Conservation (phyloP, 148 eudicot species). For the Rhododendron ferrugineum region DNA sequence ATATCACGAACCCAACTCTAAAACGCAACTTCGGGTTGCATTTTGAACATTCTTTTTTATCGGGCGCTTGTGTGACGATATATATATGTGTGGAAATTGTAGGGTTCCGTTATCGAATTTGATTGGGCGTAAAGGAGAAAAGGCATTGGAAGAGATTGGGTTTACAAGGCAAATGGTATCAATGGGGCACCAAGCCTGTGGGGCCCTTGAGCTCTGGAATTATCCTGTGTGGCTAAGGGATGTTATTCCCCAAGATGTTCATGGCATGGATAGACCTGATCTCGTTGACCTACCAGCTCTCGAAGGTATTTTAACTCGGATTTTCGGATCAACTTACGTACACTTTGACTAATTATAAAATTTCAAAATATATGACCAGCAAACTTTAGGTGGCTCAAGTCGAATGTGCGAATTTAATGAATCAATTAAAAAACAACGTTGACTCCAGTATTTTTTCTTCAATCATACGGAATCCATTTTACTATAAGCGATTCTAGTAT, state of each 20-base stretch:
- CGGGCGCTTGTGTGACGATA: not conserved
- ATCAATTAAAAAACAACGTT: no score
- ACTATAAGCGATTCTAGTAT: not conserved
- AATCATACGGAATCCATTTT: not conserved
- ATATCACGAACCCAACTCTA: no score
- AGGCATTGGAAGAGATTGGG: slow-evolving; percentile 23
- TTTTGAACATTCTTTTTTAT: not conserved
- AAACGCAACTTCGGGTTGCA: not conserved
- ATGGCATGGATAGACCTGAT: slow-evolving; percentile 32
- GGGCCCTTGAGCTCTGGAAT: slow-evolving; percentile 42
- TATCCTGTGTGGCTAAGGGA: slow-evolving; percentile 37
- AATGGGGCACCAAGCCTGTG: slow-evolving; percentile 45
- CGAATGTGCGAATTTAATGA: not conserved
- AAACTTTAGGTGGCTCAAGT: not conserved
- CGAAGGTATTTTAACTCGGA: slow-evolving; percentile 20
- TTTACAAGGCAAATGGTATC: slow-evolving; percentile 31
- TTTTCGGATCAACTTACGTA: no score
- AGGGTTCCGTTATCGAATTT: slow-evolving; percentile 26
- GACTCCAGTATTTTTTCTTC: no score
- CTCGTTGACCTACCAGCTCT: slow-evolving; percentile 40
- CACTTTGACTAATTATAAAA: no score
- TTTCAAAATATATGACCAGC: not conserved
- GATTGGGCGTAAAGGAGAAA: slow-evolving; percentile 27
- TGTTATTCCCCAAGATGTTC: slow-evolving; percentile 24
- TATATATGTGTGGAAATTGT: not conserved